phyloP scores from a whole-genome alignment of 768 basidiomycete species.

The Rubroboletus pulcherrimus region DNA sequence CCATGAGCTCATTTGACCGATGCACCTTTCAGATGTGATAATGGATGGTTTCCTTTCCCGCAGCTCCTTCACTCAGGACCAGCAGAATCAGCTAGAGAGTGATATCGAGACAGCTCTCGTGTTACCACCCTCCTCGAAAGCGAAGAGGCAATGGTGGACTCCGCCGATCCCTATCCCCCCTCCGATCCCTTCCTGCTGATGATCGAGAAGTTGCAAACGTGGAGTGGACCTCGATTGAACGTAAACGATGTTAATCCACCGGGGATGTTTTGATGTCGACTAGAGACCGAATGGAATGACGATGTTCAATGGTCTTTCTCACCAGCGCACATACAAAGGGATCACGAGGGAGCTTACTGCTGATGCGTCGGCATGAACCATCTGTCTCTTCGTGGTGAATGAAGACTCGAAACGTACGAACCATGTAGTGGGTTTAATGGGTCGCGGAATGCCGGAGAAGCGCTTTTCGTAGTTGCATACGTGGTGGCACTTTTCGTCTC shows the following conservation, averaged over 20 bases:
- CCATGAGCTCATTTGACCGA: not conserved
- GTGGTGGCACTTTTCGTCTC: no score
- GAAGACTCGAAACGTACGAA: not conserved
- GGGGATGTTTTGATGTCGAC: not conserved
- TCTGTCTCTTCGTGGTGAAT: not conserved
- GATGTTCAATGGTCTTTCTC: not conserved
- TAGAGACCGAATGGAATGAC: not conserved
- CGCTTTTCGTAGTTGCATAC: not conserved
- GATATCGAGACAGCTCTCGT: not conserved
- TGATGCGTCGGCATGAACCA: not conserved
- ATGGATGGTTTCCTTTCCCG: not conserved
- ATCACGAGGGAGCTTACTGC: not conserved
- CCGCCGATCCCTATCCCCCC: not conserved
- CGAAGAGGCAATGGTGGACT: not conserved
- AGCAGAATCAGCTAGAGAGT: not conserved
- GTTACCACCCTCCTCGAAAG: not conserved
- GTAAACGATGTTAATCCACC: not conserved
- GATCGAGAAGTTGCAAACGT: not conserved
- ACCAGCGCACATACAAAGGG: not conserved
- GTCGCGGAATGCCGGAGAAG: not conserved
- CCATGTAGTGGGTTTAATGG: not conserved
- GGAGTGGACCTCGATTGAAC: not conserved
- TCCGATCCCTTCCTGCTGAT: not conserved
- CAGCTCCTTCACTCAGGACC: not conserved
- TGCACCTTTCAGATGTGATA: not conserved